Percentiles rank a stretch among this genome's conserved stretches.
Conservation (phyloP, 2,329 filamentous ascomycete genomes). For the Cytospora leucostoma region DNA sequence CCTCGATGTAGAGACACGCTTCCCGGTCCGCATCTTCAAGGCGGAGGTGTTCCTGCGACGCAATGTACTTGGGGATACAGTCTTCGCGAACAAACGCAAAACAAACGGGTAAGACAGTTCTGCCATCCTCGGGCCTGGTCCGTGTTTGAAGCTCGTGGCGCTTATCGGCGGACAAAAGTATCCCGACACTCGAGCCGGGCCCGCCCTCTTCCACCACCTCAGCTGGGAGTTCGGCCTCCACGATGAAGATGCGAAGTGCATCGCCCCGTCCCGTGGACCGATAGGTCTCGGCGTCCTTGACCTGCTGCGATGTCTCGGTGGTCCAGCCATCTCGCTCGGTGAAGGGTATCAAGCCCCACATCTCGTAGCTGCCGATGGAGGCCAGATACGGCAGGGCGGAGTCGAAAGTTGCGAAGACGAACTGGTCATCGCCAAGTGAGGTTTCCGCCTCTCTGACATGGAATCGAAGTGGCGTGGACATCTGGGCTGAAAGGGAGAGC, state of each 20-base stretch:
- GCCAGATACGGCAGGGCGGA: slow-evolving; percentile 6
- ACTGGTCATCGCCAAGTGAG: background rate
- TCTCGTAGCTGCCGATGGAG: slow-evolving; percentile 17
- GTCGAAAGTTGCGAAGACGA: background rate
- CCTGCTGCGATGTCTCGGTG: slow-evolving; percentile 5
- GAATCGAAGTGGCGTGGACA: background rate
- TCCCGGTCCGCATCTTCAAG: background rate
- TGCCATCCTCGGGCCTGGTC: slow-evolving; percentile 8
- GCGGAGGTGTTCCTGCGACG: slow-evolving; percentile 1
- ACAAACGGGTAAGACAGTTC: background rate
- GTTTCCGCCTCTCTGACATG: slow-evolving; percentile 1
- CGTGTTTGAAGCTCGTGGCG: background rate
- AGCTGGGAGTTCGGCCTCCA: slow-evolving; percentile 2
- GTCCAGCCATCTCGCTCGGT: slow-evolving; percentile 9
- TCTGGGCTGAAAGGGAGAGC: background rate
- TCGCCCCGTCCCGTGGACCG: slow-evolving; percentile 1
- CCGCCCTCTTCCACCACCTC: background rate
- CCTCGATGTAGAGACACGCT: slow-evolving; percentile 9
- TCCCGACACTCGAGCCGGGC: background rate
- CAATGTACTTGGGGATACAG: background rate
- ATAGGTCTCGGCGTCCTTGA: slow-evolving; percentile 8
- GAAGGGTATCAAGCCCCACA: slow-evolving; percentile 4
- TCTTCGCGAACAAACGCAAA: slow-evolving; percentile 13
- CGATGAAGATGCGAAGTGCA: slow-evolving; percentile 9
- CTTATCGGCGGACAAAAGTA: background rate